A percentile compares a stretch with the other conserved stretches of the same genome.
Conservation (phyloP, 1,284 basidiomycete genomes). For the Sanguinoderma infundibulare region DNA sequence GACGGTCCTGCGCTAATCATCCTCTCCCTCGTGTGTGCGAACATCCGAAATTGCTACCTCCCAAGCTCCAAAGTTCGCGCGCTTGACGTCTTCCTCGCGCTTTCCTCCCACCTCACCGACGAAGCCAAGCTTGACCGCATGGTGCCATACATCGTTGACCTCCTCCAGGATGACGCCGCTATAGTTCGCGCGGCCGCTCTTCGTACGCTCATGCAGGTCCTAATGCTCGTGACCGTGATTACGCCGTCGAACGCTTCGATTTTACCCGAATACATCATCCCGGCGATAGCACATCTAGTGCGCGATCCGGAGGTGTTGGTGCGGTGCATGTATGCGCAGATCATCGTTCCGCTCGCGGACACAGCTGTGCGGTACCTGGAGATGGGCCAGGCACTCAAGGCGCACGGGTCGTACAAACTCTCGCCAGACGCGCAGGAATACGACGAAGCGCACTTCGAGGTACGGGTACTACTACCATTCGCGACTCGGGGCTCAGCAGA, state of each 20-base stretch:
- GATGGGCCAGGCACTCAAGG: conserved; percentile 89
- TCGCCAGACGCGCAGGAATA: conserved; percentile 71
- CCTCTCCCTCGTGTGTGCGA: conserved; percentile 86
- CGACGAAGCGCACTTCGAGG: conserved; percentile 78
- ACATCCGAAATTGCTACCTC: conserved; percentile 87
- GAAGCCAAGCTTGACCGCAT: conserved; percentile 96
- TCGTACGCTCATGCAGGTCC: conserved; percentile 81
- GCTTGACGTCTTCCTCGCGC: conserved; percentile 86
- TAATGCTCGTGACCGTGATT: conserved; percentile 86
- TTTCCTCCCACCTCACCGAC: conserved; percentile 86
- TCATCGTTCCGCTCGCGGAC: conserved; percentile 84
- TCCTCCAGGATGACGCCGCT: conserved; percentile 86
- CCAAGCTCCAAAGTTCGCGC: conserved; percentile 89
- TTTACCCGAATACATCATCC: conserved; percentile 95
- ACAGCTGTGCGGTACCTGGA: conserved; percentile 87
- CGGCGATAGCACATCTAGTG: conserved; percentile 84
- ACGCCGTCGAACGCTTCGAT: conserved; percentile 89
- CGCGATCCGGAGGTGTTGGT: conserved; percentile 90
- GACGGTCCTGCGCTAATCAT: conserved; percentile 85
- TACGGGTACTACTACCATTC: conserved; percentile 34
- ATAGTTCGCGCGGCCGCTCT: conserved; percentile 82
- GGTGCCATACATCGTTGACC: conserved; percentile 89
- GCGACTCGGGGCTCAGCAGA: conserved; percentile 18
- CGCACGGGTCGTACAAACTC: conserved; percentile 76
- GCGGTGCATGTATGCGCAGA: conserved; percentile 87